phyloP scores from a whole-genome alignment of 176 grass and related monocot species.

The Sorghum bicolor region Sorghum_bicolor_NCBIv3 NC_012878.2:50417001-50417500 shows the following conservation, averaged over 20 bases:
- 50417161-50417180: constrained; percentile 10
- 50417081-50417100: constrained; percentile 12
- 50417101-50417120: constrained; percentile 47
- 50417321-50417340: constrained; percentile 76
- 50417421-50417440: constrained; percentile 87
- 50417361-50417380: constrained; percentile 63
- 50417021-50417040: not conserved
- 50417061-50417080: constrained; percentile 8
- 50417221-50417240: constrained; percentile 65
- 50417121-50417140: constrained; percentile 48
- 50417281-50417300: constrained; percentile 59
- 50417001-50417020: constrained; percentile 30
- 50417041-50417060: not conserved
- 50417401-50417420: constrained; percentile 43
- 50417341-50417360: constrained; percentile 57
- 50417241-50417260: constrained; percentile 45
- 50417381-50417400: constrained; percentile 59
- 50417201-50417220: constrained; percentile 53
- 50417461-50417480: constrained; percentile 77
- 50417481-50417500: constrained; percentile 60
- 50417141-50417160: constrained; percentile 40
- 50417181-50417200: not conserved
- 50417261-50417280: constrained; percentile 56
- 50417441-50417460: constrained; percentile 65
- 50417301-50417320: constrained; percentile 59